Evolutionary conservation across 129 eudicot genomes (phyloP).

Genomic region (Chrysanthemum seticuspe): DNA sequence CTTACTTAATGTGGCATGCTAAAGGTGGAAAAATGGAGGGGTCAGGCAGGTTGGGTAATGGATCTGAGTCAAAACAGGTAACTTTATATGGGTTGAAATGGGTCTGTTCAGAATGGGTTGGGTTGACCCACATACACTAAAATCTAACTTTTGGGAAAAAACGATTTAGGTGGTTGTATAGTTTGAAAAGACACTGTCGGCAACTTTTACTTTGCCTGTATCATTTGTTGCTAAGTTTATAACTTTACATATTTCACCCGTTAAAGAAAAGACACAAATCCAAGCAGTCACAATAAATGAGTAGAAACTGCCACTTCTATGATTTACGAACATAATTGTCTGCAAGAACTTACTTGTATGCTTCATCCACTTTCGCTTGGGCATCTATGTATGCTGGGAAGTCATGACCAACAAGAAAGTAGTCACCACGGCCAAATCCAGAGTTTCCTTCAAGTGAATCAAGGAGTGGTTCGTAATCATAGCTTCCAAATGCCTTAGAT

Average conservation of each 20-base stretch:
- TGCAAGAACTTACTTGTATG: slow-evolving; percentile 72
- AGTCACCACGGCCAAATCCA: slow-evolving; percentile 98
- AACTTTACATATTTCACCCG: background rate
- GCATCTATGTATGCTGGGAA: slow-evolving; percentile 90
- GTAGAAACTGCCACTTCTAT: background rate
- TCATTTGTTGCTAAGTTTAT: background rate
- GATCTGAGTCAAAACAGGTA: background rate
- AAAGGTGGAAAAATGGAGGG: background rate
- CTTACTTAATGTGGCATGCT: background rate
- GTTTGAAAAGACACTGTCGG: background rate
- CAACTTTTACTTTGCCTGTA: background rate
- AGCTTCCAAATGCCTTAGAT: slow-evolving; percentile 97
- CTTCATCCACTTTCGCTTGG: slow-evolving; percentile 87
- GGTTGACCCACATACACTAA: background rate
- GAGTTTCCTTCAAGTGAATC: slow-evolving; percentile 92
- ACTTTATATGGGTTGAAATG: background rate
- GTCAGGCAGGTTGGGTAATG: too few relatives aligned
- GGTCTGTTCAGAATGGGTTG: background rate
- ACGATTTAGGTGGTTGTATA: background rate
- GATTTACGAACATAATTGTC: background rate
- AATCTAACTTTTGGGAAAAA: background rate
- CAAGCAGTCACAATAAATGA: background rate
- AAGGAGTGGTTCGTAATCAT: slow-evolving; percentile 92
- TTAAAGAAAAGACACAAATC: background rate
- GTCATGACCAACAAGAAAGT: slow-evolving; percentile 95